Evolutionary conservation across 169 alveolate species (phyloP).

Genomic region (Cryptosporidium bovis): DNA sequence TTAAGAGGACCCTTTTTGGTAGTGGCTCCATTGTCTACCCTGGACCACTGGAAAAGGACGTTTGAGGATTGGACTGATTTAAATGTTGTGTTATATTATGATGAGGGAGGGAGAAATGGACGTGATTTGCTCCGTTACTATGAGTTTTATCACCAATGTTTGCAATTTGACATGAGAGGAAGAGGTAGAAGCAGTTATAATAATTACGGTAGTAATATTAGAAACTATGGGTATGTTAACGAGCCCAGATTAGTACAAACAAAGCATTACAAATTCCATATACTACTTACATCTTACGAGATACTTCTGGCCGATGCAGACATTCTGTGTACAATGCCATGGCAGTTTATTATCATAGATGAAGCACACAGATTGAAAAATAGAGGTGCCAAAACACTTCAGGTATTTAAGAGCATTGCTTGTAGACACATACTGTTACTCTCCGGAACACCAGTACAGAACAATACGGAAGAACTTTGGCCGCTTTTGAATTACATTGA

Average conservation of each 20-base stretch:
- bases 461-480: constrained; percentile 91
- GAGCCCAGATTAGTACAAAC: constrained; percentile 78
- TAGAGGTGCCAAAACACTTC: constrained; percentile 87
- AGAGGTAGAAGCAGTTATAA: constrained; percentile 79
- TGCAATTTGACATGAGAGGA: constrained; percentile 80
- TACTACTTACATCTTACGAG: constrained; percentile 89
- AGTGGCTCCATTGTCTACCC: constrained; percentile 91
- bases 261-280: constrained; percentile 84
- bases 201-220: constrained; percentile 35
- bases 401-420: constrained; percentile 85
- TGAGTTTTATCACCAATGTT: constrained; percentile 83
- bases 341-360: constrained; percentile 87
- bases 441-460: constrained; percentile 93
- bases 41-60: constrained; percentile 92
- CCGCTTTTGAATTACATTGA: constrained; percentile 87
- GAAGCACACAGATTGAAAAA: constrained; percentile 93
- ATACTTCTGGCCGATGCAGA: constrained; percentile 86
- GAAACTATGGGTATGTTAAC: constrained; percentile 40
- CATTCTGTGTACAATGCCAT: constrained; percentile 85
- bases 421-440: constrained; percentile 86
- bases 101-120: constrained; percentile 88
- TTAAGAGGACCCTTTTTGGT: constrained; percentile 89
- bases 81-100: constrained; percentile 88
- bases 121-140: constrained; percentile 83
- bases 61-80: constrained; percentile 91